Evolutionary conservation across 2,329 filamentous ascomycete genomes (phyloP).

Genomic region (Paracamarosporium sp.): DNA sequence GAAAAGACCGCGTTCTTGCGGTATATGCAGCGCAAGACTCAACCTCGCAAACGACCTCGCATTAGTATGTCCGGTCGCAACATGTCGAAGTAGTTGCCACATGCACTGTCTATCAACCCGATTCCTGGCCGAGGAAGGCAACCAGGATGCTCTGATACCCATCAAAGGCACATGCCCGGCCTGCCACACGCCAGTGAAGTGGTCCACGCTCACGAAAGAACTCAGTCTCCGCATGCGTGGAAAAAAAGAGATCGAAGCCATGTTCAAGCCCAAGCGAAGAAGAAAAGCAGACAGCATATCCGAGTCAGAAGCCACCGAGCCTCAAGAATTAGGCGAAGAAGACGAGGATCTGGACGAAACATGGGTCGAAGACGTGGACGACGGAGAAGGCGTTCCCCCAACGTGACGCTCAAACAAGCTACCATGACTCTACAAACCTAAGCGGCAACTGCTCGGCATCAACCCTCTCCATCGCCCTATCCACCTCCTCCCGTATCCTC

Average conservation of each 20-base stretch:
- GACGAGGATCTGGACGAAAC: slow-evolving; percentile 44
- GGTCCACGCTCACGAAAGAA: slow-evolving; percentile 83
- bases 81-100: slow-evolving; percentile 61
- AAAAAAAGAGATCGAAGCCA: slow-evolving; percentile 70
- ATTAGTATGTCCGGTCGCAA: slow-evolving; percentile 58
- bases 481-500: slow-evolving; percentile 33
- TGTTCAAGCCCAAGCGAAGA: slow-evolving; percentile 65
- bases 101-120: slow-evolving; percentile 61
- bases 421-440: slow-evolving; percentile 40
- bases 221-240: slow-evolving; percentile 76
- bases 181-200: slow-evolving; percentile 69
- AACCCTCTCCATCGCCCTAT: slow-evolving; percentile 32
- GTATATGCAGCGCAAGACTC: slow-evolving; percentile 55
- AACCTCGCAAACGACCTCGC: slow-evolving; percentile 49
- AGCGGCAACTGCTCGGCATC: slow-evolving; percentile 26
- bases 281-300: slow-evolving; percentile 37
- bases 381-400: slow-evolving; percentile 28
- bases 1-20: slow-evolving; percentile 46
- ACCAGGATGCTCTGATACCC: slow-evolving; percentile 65
- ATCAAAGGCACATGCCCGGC: slow-evolving; percentile 72
- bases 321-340: slow-evolving; percentile 23
- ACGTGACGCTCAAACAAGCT: background rate
- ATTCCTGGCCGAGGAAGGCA: slow-evolving; percentile 55
- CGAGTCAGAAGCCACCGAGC: slow-evolving; percentile 18
- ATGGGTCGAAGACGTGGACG: slow-evolving; percentile 41